Base-by-base conservation (phyloP, 306 rosid species). In the Quercus suber region DNA sequence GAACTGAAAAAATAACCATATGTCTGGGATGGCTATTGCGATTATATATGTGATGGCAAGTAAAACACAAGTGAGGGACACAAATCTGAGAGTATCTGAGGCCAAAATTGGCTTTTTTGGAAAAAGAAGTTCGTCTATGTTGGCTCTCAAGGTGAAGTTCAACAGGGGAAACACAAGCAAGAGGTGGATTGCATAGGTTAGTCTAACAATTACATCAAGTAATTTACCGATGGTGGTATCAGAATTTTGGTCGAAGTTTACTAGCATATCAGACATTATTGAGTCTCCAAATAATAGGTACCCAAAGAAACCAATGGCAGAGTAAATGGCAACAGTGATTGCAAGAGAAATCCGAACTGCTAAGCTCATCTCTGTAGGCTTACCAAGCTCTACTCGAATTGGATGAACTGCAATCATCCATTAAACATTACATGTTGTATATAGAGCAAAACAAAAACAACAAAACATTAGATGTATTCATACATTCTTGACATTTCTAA, bases 1-100 rank as follows among this genome's bases (percentile, higher is more conserved):
- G 81, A 95, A 89, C 86, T 93, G 98, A 88, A 95, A 93, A 79
- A 93, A 84, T 28, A 82, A 91, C 99, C 98, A 95, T 71, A 95
- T 91, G 80, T 90, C 87, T 67, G 98, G 99, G 78, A 95, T 67
- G 21, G 97, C 91, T 41, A 93, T 93, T 35, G 98, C 98, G 49
- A 91, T 93, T n/a, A 90, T 69, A 83, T 89, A 95, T 56, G 91
- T 84, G 77, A 92, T 76, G 43, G 79, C 84, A 33, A 95, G 75
- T 37, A 93, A 79, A 37, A 76, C 87, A 51, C 90, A 12, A 11
- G 96, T 84, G 69, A 93, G 79, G 82, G 65, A 61, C 74, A 90
- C 28, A 86, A 95, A 95, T 92, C 98, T 91, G 75, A 30, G 88
- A 79, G 78, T 82, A 61, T 95, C 98, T 17, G 84, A 72, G 61